Evolutionary conservation across 2,329 filamentous ascomycete genomes (phyloP), one percentile per base, ranked within the genome.

Genomic region (Neophaeococcomyces mojaviensis): DNA sequence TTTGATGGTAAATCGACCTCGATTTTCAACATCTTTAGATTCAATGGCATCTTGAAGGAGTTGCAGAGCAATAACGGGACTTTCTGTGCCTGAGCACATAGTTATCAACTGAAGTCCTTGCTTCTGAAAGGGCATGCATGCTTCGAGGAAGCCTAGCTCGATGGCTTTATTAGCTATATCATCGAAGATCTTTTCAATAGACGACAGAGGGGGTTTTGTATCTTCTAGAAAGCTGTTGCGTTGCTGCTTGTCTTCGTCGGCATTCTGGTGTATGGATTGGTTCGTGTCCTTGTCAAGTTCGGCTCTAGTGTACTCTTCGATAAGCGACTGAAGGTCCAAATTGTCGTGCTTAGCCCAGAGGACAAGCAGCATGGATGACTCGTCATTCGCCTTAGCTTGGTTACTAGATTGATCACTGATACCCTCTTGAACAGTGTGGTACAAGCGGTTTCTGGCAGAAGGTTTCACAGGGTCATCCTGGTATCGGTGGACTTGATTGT

Each of bases 31-130:
- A 16, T 59, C 60, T 2, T 63, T 46, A 10, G 59, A 51, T 15
- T 65, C 59, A 4, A 68, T 59, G 18, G 64, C 62, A 13, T 75
- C 66, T 32, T 65, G 61, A 37, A 87, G 64, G 60, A 81, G 67
- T 12, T 78, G 66, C 12, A 88, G 59, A 0, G 81, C 81, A 1
- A 88, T 68, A 2, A 90, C 64, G 0, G 86, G 86, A 3, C 79
- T 79, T 54, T 90, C 86, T 0, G 86, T 89, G 0, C 86, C 86
- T 1, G 84, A 88, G 59, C 84, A 89, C 68, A 88, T 78, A 0
- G 86, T 90, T 0, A 74, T 84, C 20, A 88, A 68, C 7, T 72
- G 64, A 20, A 84, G 54, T 58, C 5, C 66, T 58, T 2, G 58
- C 58, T 7, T 61, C 56, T 1, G 71, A 52, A 39, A 62, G 53